Conservation (phyloP, 768 basidiomycete genomes). For the Tremella mesenterica region DNA sequence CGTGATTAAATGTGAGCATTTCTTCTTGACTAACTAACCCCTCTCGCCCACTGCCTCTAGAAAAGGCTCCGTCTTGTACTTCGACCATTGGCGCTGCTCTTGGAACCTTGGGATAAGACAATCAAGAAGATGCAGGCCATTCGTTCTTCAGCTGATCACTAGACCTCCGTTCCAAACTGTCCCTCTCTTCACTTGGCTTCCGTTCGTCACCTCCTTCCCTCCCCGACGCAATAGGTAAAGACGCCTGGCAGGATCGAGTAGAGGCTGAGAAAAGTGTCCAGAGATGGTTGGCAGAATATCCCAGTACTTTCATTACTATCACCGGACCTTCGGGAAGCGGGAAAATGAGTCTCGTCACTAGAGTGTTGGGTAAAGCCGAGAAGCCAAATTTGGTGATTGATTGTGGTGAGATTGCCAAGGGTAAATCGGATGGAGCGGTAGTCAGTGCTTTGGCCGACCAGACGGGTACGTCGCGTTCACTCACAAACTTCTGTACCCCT, state of each 20-base stretch:
- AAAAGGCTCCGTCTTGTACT: no score
- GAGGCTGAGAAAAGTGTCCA: conserved; percentile 63
- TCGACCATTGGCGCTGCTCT: no score
- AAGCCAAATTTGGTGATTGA: conserved; percentile 67
- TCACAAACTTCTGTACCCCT: no score
- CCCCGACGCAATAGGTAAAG: conserved; percentile 39
- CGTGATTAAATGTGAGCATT: conserved; percentile 56
- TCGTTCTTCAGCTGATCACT: background rate
- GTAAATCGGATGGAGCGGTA: conserved; percentile 55
- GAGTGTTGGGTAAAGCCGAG: conserved; percentile 40
- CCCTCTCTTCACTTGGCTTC: background rate
- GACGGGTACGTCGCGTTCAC: conserved; percentile 71
- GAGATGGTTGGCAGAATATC: conserved; percentile 67
- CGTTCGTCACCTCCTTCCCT: background rate
- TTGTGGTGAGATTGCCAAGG: conserved; percentile 62
- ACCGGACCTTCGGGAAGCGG: conserved; percentile 47
- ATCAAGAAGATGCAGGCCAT: no score
- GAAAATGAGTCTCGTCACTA: conserved; percentile 44
- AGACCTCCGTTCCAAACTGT: conserved; percentile 13
- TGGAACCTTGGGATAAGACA: no score
- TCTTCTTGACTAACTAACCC: no score
- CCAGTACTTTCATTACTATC: conserved; percentile 53
- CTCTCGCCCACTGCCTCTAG: no score
- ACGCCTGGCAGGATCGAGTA: conserved; percentile 73
- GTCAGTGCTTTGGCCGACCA: conserved; percentile 64